phyloP scores from a whole-genome alignment of 495 filamentous ascomycete species.

The Podospora appendiculata region DNA sequence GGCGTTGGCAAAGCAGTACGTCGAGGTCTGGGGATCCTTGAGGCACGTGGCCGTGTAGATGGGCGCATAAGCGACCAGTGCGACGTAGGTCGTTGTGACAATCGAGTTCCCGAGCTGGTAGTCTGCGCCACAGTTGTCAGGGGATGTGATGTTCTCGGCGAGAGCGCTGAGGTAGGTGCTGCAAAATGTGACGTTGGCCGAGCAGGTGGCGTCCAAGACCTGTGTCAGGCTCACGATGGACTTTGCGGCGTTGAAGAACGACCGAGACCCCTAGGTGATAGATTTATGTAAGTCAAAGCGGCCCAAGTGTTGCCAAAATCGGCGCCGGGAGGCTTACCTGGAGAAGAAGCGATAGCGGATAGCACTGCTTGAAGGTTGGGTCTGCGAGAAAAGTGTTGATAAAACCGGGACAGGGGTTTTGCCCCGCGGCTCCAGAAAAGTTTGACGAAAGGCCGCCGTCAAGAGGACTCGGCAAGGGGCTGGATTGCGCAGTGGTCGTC shows the following conservation, averaged over 20 bases:
- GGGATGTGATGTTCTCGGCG: conserved; percentile 48
- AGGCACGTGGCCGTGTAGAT: conserved; percentile 76
- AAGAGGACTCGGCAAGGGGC: conserved; percentile 59
- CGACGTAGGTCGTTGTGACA: conserved; percentile 57
- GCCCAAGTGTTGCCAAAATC: not conserved
- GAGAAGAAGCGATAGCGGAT: conserved; percentile 68
- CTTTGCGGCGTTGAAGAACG: conserved; percentile 68
- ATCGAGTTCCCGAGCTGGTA: conserved; percentile 55
- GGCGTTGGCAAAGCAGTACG: conserved; percentile 77
- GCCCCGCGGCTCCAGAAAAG: conserved; percentile 42
- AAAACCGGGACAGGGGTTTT: conserved; percentile 53
- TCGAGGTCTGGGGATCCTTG: conserved; percentile 42
- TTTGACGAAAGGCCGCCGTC: conserved; percentile 63
- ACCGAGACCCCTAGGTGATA: conserved; percentile 30
- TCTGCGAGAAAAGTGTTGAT: conserved; percentile 59
- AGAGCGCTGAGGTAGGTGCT: conserved; percentile 47
- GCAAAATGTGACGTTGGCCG: conserved; percentile 53
- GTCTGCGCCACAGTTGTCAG: conserved; percentile 63
- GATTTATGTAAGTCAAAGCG: not conserved
- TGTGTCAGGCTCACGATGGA: conserved; percentile 58
- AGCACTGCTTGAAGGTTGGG: conserved; percentile 56
- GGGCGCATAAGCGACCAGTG: conserved; percentile 63
- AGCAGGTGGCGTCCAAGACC: conserved; percentile 65
- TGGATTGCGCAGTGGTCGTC: conserved; percentile 21
- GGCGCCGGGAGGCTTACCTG: conserved; percentile 36